Conservation (phyloP, 148 eudicot genomes). For the Suaeda aralocaspica region DNA sequence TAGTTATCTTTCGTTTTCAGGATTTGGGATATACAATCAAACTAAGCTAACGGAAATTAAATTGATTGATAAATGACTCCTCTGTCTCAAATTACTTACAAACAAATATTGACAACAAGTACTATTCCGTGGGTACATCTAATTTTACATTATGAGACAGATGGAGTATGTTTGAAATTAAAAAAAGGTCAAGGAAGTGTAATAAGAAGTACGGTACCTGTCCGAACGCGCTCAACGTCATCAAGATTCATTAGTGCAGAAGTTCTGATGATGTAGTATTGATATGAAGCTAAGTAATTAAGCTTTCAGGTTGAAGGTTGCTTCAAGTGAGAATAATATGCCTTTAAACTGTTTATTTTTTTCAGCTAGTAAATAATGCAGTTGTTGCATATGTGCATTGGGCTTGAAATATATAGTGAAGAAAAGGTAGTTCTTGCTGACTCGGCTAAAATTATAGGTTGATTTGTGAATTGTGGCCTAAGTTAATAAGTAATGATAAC, state of each 20-base stretch:
- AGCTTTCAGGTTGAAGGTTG: neutral
- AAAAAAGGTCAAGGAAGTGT: too few relatives aligned
- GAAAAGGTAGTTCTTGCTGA: neutral
- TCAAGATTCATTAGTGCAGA: conserved; percentile 12
- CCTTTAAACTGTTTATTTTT: neutral
- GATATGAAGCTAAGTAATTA: neutral
- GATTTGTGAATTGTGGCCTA: conserved; percentile 10
- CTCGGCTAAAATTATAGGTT: conserved; percentile 1
- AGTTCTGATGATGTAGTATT: neutral
- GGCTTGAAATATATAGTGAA: neutral
- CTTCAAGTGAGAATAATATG: neutral
- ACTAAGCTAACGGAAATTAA: too few relatives aligned
- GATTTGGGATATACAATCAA: too few relatives aligned
- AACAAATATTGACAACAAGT: too few relatives aligned
- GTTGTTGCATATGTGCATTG: neutral
- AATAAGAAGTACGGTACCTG: too few relatives aligned
- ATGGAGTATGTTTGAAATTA: too few relatives aligned
- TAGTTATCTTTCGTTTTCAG: too few relatives aligned
- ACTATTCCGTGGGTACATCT: too few relatives aligned
- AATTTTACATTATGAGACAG: too few relatives aligned
- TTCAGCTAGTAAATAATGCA: neutral
- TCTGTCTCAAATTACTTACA: too few relatives aligned
- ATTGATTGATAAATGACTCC: too few relatives aligned
- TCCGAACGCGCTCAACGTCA: conserved; percentile 24
- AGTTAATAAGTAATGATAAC: neutral